A percentile compares a stretch with the other conserved stretches of the same genome.
Conservation (phyloP, 768 basidiomycete genomes). For the Gloeostereum incarnatum region DNA sequence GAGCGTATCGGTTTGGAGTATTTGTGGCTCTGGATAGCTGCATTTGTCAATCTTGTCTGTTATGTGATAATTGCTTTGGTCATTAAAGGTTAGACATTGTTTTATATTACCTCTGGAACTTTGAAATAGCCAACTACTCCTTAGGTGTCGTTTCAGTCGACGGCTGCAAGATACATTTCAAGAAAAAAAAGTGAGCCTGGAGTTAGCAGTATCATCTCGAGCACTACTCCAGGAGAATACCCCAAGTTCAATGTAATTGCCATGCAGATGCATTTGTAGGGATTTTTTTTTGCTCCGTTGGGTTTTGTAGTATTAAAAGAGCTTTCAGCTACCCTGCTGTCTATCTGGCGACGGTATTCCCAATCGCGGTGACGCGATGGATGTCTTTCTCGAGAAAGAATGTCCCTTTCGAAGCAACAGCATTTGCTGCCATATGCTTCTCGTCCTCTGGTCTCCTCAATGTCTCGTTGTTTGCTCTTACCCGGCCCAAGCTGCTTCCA, state of each 20-base stretch:
- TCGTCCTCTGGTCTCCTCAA: conserved; percentile 30
- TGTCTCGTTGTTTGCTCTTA: conserved; percentile 24
- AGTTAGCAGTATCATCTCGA: neutral
- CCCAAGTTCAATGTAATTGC: conserved; percentile 13
- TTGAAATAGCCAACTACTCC: too few relatives aligned
- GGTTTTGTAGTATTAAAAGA: neutral
- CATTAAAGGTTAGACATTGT: conserved; percentile 13
- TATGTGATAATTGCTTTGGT: conserved; percentile 28
- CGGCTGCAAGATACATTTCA: conserved; percentile 15
- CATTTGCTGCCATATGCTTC: conserved; percentile 27
- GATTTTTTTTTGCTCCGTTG: conserved; percentile 1
- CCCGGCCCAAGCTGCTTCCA: conserved; percentile 30
- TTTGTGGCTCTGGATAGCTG: conserved; percentile 33
- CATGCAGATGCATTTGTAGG: conserved; percentile 30
- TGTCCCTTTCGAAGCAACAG: conserved; percentile 26
- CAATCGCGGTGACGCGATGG: conserved; percentile 28
- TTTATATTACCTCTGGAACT: neutral
- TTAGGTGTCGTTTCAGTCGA: conserved; percentile 17
- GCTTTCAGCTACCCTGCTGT: conserved; percentile 25
- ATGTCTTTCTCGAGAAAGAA: conserved; percentile 14
- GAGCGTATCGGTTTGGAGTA: conserved; percentile 32
- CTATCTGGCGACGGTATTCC: conserved; percentile 28
- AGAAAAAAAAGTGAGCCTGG: neutral
- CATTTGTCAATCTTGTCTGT: conserved; percentile 23
- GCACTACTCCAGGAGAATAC: neutral